Conservation (phyloP, 805 yeast species). For the Lipomyces spencermartinsiae region DNA sequence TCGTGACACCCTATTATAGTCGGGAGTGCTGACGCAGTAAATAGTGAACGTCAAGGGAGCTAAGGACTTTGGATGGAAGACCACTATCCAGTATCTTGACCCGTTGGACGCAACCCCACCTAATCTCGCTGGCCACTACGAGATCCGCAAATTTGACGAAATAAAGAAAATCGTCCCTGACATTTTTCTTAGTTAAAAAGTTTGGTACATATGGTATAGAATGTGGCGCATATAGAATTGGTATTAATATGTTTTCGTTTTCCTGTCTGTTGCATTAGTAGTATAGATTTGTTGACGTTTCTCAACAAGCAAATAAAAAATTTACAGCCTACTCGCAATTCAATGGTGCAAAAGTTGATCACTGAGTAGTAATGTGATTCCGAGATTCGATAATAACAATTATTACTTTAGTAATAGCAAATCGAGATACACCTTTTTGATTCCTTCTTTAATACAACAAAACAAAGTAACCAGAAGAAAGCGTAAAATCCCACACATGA, state of each 20-base stretch:
- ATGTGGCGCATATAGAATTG: neutral
- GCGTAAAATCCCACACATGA: neutral
- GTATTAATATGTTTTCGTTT: neutral
- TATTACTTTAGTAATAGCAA: conserved; percentile 4
- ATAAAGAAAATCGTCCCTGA: conserved; percentile 60
- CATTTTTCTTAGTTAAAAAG: conserved; percentile 47
- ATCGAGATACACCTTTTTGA: conserved; percentile 5
- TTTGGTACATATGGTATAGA: conserved; percentile 14
- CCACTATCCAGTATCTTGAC: conserved; percentile 78
- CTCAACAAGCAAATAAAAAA: neutral
- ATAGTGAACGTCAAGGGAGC: conserved; percentile 76
- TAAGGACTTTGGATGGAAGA: conserved; percentile 69
- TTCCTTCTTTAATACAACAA: conserved; percentile 12
- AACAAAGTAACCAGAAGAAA: neutral
- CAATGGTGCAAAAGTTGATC: neutral
- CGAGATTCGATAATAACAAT: neutral
- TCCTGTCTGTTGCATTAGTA: neutral
- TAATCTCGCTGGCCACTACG: conserved; percentile 51
- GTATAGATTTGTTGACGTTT: neutral
- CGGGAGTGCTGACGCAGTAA: conserved; percentile 2
- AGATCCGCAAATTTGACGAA: conserved; percentile 65
- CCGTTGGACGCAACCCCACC: conserved; percentile 58
- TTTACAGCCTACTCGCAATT: neutral
- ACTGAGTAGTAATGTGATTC: neutral
- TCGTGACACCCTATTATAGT: neutral